A percentile compares a stretch with the other conserved stretches of the same genome.
phyloP scores from a whole-genome alignment of 2,329 filamentous ascomycete species.

The Xylaria sp. region DNA sequence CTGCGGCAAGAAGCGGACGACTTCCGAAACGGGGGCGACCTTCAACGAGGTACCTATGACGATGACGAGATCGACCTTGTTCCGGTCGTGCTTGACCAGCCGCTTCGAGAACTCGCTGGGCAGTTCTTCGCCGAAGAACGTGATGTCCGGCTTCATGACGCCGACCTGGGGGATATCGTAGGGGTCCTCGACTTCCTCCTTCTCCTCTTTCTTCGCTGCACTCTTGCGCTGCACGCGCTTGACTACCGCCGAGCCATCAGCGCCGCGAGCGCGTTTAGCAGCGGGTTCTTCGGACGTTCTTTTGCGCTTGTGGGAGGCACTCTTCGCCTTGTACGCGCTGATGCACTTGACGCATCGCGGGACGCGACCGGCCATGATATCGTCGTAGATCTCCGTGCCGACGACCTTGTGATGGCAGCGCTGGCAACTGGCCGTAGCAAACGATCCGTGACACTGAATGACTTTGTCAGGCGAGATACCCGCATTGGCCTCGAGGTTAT shows the following conservation, averaged over 20 bases:
- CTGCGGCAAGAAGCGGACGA: slow-evolving; percentile 73
- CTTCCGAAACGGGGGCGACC: slow-evolving; percentile 89
- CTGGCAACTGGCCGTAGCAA: slow-evolving; percentile 85
- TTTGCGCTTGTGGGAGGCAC: slow-evolving; percentile 47
- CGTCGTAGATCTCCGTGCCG: slow-evolving; percentile 72
- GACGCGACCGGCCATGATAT: slow-evolving; percentile 70
- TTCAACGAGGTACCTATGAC: slow-evolving; percentile 96
- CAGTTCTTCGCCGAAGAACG: slow-evolving; percentile 90
- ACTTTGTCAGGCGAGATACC: slow-evolving; percentile 77
- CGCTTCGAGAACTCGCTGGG: slow-evolving; percentile 77
- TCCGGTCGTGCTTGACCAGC: slow-evolving; percentile 73
- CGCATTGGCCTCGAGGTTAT: slow-evolving; percentile 86
- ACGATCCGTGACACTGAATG: slow-evolving; percentile 94
- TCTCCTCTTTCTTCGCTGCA: slow-evolving; percentile 41
- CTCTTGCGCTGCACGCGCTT: slow-evolving; percentile 30
- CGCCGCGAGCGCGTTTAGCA: too few species aligned
- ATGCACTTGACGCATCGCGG: slow-evolving; percentile 72
- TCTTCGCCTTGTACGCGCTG: slow-evolving; percentile 44
- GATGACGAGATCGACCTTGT: slow-evolving; percentile 79
- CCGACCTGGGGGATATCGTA: slow-evolving; percentile 64
- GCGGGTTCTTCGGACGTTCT: slow-evolving; percentile 24
- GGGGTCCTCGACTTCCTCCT: slow-evolving; percentile 47
- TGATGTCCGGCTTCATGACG: slow-evolving; percentile 96
- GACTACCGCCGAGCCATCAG: slow-evolving; percentile 31
- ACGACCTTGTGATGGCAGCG: slow-evolving; percentile 69